phyloP scores from a whole-genome alignment of 768 basidiomycete species.

The Epithele typhae region DNA sequence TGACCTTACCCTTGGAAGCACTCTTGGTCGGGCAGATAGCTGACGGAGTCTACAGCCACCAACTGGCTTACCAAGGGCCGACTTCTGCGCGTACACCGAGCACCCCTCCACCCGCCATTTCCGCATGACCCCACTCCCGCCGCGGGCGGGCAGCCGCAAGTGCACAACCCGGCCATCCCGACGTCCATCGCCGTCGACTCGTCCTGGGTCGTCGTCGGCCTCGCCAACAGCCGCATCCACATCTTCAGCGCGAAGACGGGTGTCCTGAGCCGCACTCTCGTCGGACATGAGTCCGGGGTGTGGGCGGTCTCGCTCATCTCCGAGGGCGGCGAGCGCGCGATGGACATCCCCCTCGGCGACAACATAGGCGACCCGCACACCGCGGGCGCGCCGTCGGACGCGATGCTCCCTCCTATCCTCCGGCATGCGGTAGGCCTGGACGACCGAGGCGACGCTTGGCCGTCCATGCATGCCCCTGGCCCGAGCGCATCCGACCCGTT shows the following conservation, averaged over 20 bases:
- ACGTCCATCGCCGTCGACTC: constrained; percentile 83
- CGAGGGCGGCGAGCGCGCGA: constrained; percentile 43
- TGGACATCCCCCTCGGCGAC: constrained; percentile 4
- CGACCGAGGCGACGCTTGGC: neutral
- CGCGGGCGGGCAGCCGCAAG: constrained; percentile 18
- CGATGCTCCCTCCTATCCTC: constrained; percentile 2
- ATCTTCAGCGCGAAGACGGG: constrained; percentile 81
- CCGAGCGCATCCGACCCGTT: constrained; percentile 2
- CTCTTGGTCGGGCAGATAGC: too few species aligned
- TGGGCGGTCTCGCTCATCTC: constrained; percentile 86
- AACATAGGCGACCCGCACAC: constrained; percentile 8
- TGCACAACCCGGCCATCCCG: constrained; percentile 61
- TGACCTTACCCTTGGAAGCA: too few species aligned
- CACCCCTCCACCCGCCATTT: constrained; percentile 24
- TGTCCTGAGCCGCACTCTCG: constrained; percentile 67
- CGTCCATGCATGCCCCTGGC: neutral
- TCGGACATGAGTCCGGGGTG: constrained; percentile 86
- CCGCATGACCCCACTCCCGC: constrained; percentile 5
- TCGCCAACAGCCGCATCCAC: constrained; percentile 81
- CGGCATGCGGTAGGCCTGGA: constrained; percentile 11
- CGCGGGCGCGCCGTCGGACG: constrained; percentile 9
- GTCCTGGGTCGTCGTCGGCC: constrained; percentile 83
- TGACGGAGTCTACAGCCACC: constrained; percentile 45
- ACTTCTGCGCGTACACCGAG: constrained; percentile 61
- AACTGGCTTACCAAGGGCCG: constrained; percentile 79